phyloP scores from a whole-genome alignment of 2,329 filamentous ascomycete genomes.

The Aspergillus amoenus region DNA sequence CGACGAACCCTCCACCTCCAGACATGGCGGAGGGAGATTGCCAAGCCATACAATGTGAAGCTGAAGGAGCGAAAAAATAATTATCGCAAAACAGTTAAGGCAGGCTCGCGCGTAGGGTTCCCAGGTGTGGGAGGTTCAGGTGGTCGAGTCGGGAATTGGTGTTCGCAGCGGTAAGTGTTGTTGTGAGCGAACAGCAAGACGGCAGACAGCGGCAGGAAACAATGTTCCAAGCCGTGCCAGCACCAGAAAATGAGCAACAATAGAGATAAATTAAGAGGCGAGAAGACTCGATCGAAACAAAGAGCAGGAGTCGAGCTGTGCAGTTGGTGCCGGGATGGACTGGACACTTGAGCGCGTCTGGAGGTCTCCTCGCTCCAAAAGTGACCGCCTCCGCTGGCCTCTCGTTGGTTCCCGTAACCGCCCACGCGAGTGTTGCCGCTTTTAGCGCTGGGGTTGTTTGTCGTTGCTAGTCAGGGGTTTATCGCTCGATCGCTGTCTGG shows the following conservation, averaged over 20 bases:
- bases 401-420: constrained; percentile 23
- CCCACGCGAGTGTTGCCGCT: constrained; percentile 23
- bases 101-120: constrained; percentile 3
- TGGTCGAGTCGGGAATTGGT: constrained; percentile 12
- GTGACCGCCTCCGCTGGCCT: constrained; percentile 18
- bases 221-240: constrained; percentile 23
- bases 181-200: constrained; percentile 20
- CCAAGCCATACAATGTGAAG: constrained; percentile 61
- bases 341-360: constrained; percentile 18
- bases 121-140: constrained; percentile 1
- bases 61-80: background rate
- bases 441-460: constrained; percentile 22
- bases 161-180: constrained; percentile 20
- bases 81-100: constrained; percentile 3
- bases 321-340: constrained; percentile 11
- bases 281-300: constrained; percentile 4
- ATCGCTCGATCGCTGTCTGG: no score
- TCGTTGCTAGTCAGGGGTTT: constrained; percentile 8
- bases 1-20: constrained; percentile 54
- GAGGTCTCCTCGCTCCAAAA: constrained; percentile 19
- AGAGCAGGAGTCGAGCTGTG: constrained; percentile 10
- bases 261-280: constrained; percentile 3
- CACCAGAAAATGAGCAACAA: constrained; percentile 16
- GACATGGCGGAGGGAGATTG: constrained; percentile 65
- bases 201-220: constrained; percentile 25